A percentile compares a stretch with the other conserved stretches of the same genome.
Evolutionary conservation across 2,329 filamentous ascomycete genomes (phyloP).

Genomic region (Fusarium lateritium): DNA sequence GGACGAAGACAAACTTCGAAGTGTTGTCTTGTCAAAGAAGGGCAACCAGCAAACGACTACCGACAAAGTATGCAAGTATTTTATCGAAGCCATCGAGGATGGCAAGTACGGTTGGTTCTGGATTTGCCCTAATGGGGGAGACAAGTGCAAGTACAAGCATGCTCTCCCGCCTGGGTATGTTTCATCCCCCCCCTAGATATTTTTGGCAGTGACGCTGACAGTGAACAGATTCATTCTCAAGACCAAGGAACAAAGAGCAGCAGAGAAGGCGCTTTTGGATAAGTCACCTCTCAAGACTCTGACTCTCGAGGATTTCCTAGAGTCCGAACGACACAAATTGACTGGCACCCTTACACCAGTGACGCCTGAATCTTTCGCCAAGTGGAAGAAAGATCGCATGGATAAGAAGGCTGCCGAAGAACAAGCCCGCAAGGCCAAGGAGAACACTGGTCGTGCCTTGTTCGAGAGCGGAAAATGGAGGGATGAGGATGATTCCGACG

Average conservation of each 20-base stretch:
- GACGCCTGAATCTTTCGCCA: constrained; percentile 91
- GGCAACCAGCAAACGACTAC: constrained; percentile 96
- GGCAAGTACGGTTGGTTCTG: constrained; percentile 99
- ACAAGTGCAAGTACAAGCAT: constrained; percentile 99
- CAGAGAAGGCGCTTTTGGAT: constrained; percentile 95
- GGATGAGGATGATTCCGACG: constrained; percentile 74
- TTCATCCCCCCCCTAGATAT: neutral
- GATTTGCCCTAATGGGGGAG: constrained; percentile 94
- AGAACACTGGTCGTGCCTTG: constrained; percentile 93
- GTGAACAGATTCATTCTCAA: constrained; percentile 87
- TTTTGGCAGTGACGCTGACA: constrained; percentile 43
- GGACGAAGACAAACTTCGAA: constrained; percentile 96
- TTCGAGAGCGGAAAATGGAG: constrained; percentile 98
- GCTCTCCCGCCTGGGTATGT: constrained; percentile 93
- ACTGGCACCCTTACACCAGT: constrained; percentile 93
- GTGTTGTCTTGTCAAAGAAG: constrained; percentile 95
- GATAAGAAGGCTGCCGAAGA: constrained; percentile 97
- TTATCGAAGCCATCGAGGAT: constrained; percentile 97
- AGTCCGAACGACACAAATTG: constrained; percentile 95
- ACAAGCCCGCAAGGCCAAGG: constrained; percentile 90
- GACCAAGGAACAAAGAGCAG: constrained; percentile 95
- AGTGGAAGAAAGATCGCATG: constrained; percentile 96
- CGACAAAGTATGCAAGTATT: constrained; percentile 99
- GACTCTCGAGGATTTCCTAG: constrained; percentile 96
- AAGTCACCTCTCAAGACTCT: constrained; percentile 95